Conservation (phyloP, 805 yeast genomes). For the Suhomyces pyralidae region DNA sequence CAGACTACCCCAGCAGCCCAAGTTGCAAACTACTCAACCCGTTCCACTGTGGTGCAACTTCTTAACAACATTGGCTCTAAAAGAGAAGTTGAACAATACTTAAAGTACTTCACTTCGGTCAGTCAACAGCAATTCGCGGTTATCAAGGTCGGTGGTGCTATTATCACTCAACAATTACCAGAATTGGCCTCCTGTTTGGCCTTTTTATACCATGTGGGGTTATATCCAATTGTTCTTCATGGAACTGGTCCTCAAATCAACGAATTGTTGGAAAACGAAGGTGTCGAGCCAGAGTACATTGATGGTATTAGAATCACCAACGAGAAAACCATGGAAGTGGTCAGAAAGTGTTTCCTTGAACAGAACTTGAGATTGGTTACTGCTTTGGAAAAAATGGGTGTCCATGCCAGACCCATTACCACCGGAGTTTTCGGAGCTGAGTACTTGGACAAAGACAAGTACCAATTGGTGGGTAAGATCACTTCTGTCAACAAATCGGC, state of each 20-base stretch:
- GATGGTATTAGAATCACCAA: constrained; percentile 98
- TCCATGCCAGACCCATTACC: constrained; percentile 96
- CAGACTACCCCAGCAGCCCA: constrained; percentile 5
- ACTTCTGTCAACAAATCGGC: constrained; percentile 75
- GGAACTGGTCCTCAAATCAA: constrained; percentile 99
- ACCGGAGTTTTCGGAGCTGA: constrained; percentile 96
- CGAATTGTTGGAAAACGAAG: constrained; percentile 86
- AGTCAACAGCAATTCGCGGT: constrained; percentile 97
- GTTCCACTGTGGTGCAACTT: constrained; percentile 93
- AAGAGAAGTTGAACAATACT: constrained; percentile 96
- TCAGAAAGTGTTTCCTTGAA: constrained; percentile 90
- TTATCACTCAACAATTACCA: constrained; percentile 89
- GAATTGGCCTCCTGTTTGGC: constrained; percentile 95
- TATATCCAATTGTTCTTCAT: constrained; percentile 93
- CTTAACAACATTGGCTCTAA: constrained; percentile 95
- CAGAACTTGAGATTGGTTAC: constrained; percentile 94
- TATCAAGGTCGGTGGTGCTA: constrained; percentile 98
- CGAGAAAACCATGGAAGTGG: constrained; percentile 91
- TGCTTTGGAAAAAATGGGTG: constrained; percentile 94
- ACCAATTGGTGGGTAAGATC: constrained; percentile 89
- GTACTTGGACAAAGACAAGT: constrained; percentile 84
- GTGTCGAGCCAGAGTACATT: constrained; percentile 91
- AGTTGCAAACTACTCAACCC: constrained; percentile 49
- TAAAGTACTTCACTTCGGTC: constrained; percentile 94
- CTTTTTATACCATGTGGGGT: constrained; percentile 93